Evolutionary conservation across 352 stramenopile genomes (phyloP).

Genomic region (Globisporangium yorkense): DNA sequence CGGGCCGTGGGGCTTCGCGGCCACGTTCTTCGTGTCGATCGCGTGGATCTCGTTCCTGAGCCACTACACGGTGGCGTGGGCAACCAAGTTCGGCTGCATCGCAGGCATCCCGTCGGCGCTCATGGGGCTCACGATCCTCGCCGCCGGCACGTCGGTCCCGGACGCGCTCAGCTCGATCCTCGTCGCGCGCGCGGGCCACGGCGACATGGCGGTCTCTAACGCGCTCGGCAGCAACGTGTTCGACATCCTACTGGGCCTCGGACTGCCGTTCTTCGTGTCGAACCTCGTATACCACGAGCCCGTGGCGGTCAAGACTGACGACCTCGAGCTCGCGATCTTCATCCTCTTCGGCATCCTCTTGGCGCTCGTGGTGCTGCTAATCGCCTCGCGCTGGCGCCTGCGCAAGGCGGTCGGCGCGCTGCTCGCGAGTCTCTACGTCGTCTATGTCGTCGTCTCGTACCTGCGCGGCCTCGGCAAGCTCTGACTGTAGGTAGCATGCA

Average conservation of each 20-base stretch:
- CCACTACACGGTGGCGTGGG: constrained; percentile 58
- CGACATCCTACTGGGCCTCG: constrained; percentile 75
- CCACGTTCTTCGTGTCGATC: constrained; percentile 64
- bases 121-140: constrained; percentile 80
- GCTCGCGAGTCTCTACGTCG: constrained; percentile 38
- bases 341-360: constrained; percentile 62
- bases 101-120: constrained; percentile 60
- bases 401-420: constrained; percentile 34
- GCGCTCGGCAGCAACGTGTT: constrained; percentile 84
- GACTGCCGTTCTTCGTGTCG: constrained; percentile 72
- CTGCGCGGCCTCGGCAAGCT: constrained; percentile 46
- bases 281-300: constrained; percentile 63
- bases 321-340: constrained; percentile 55
- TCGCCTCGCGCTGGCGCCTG: constrained; percentile 45
- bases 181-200: constrained; percentile 71
- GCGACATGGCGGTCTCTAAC: constrained; percentile 81
- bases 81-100: constrained; percentile 60
- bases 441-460: constrained; percentile 59
- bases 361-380: constrained; percentile 42
- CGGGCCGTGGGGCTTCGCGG: constrained; percentile 30
- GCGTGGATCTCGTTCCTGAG: constrained; percentile 71
- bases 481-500: constrained; percentile 10
- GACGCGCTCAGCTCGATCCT: constrained; percentile 77
- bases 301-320: constrained; percentile 37
- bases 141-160: constrained; percentile 64